These are phyloP conservation scores for Xylariaceae sp. DNA, from an alignment of 2,329 filamentous ascomycete genomes.

Conservation along the genomic window DNA sequence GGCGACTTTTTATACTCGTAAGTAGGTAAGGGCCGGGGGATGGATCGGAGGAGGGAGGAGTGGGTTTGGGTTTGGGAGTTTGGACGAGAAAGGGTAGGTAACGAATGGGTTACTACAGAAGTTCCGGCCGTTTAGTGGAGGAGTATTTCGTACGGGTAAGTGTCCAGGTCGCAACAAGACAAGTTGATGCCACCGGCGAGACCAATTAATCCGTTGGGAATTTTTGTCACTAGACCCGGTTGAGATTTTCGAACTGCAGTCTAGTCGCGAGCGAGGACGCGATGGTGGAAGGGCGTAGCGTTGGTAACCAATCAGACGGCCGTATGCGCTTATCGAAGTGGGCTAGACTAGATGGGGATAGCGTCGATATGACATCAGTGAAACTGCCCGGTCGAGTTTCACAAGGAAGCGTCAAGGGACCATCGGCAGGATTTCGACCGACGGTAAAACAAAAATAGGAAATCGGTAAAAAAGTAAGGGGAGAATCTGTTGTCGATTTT, in stretches of 20 bases:
- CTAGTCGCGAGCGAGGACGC: constrained; percentile 1
- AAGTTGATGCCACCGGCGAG: background rate
- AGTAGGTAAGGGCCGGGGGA: too few relatives aligned
- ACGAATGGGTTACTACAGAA: too few relatives aligned
- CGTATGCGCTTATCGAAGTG: background rate
- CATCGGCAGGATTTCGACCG: too few relatives aligned
- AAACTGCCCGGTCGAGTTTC: too few relatives aligned
- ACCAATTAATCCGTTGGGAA: background rate
- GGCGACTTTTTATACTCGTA: too few relatives aligned
- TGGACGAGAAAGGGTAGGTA: background rate
- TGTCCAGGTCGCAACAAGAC: background rate
- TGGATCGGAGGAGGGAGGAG: constrained; percentile 28
- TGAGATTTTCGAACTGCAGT: background rate
- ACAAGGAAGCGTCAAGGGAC: too few relatives aligned
- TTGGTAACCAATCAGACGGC: constrained; percentile 12
- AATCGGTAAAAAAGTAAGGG: too few relatives aligned
- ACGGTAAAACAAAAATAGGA: too few relatives aligned
- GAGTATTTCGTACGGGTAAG: background rate
- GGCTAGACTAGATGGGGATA: background rate
- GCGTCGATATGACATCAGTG: background rate
- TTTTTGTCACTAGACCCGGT: background rate
- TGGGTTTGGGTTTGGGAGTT: background rate
- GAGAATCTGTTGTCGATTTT: too few relatives aligned
- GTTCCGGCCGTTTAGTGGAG: background rate
- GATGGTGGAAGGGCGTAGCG: constrained; percentile 3